Conservation (phyloP, 73 alveolate species). For the Stentor roeselii region DNA sequence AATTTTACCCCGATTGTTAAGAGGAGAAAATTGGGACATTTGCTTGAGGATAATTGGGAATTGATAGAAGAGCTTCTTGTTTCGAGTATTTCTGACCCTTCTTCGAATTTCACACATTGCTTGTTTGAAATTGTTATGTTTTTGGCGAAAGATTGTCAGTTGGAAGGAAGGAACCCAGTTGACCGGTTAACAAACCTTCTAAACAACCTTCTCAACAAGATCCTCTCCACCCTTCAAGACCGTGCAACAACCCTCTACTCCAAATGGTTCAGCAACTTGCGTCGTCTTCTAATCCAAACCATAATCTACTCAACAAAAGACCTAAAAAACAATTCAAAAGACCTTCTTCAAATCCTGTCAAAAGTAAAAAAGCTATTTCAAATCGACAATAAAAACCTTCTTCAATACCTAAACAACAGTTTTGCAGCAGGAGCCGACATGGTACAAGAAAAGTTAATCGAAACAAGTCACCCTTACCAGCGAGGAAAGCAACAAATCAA, state of each 20-base stretch:
- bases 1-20: not conserved
- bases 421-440: slow-evolving; percentile 74
- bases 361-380: slow-evolving; percentile 10
- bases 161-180: not conserved
- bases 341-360: not conserved
- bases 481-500: slow-evolving; percentile 62
- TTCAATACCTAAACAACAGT: not conserved
- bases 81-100: not conserved
- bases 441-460: slow-evolving; percentile 72
- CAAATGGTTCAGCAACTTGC: not conserved
- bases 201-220: not conserved
- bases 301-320: not conserved
- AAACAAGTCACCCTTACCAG: slow-evolving; percentile 90
- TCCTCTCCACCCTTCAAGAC: not conserved
- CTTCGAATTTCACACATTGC: not conserved
- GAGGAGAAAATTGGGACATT: not conserved
- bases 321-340: not conserved
- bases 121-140: slow-evolving; percentile 5
- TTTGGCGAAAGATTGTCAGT: not conserved
- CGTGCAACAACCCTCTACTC: not conserved
- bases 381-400: not conserved
- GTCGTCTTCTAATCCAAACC: not conserved
- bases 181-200: not conserved
- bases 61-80: not conserved
- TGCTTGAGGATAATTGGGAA: slow-evolving; percentile 11